These are phyloP conservation scores for Aurantiochytrium sp. DNA, from an alignment of 108 stramenopile species.

Conservation along the genomic window DNA sequence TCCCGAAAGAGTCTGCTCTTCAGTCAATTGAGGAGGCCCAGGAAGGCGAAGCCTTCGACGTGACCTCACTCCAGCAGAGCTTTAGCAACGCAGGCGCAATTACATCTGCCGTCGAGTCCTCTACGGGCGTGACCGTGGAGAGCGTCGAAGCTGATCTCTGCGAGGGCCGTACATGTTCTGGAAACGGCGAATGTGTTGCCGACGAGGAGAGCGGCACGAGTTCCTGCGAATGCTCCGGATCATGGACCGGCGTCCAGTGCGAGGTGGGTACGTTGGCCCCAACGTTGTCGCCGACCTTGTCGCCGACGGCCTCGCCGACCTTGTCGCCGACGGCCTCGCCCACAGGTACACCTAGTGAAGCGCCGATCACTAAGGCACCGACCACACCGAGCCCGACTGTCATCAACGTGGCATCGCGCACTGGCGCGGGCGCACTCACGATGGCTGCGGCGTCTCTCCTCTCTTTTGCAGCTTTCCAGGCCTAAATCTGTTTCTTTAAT, in stretches of 20 bases:
- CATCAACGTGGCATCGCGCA: too few relatives aligned
- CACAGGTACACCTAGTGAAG: background rate
- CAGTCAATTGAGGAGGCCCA: background rate
- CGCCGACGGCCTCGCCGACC: background rate
- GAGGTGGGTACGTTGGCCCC: background rate
- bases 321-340: background rate
- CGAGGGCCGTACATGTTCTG: background rate
- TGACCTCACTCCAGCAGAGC: background rate
- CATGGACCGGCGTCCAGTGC: background rate
- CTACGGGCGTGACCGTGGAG: background rate
- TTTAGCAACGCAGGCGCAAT: background rate
- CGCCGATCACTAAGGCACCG: too few relatives aligned
- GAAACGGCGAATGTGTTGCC: background rate
- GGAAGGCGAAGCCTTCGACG: background rate
- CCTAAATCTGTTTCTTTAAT: too few relatives aligned
- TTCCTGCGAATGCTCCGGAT: background rate
- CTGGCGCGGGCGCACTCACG: too few relatives aligned
- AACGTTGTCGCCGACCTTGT: background rate
- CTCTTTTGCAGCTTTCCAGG: too few relatives aligned
- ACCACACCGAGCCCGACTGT: too few relatives aligned
- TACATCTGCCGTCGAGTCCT: background rate
- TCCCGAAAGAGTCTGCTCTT: background rate
- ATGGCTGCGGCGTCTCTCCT: too few relatives aligned
- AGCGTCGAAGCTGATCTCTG: background rate
- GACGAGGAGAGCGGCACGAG: background rate